These are phyloP conservation scores for Fragilaria crotonensis DNA, from an alignment of 108 stramenopile genomes.

Conservation along the genomic window DNA sequence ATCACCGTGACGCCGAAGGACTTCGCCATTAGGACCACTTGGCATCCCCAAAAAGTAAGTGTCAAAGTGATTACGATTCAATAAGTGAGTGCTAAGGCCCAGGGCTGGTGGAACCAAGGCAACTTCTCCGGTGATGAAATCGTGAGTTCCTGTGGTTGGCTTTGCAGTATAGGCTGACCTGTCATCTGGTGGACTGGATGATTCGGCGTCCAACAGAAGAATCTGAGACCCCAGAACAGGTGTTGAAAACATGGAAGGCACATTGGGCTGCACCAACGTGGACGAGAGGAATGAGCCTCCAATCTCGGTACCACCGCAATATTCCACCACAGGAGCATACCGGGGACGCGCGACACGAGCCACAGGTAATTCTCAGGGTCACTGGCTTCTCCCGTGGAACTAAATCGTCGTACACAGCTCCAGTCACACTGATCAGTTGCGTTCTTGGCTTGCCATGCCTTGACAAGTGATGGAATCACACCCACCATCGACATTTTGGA, in stretches of 20 bases:
- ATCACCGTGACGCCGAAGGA: conserved; percentile 29
- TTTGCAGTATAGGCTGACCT: not conserved
- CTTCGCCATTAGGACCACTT: conserved; percentile 18
- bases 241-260: conserved; percentile 30
- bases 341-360: conserved; percentile 26
- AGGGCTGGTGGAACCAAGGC: conserved; percentile 21
- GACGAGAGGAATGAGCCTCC: conserved; percentile 34
- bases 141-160: too few relatives aligned
- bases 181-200: not conserved
- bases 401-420: conserved; percentile 23
- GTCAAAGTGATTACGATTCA: conserved; percentile 24
- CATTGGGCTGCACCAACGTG: conserved; percentile 25
- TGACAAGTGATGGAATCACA: conserved; percentile 25
- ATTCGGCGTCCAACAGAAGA: not conserved
- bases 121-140: conserved; percentile 21
- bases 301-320: conserved; percentile 35
- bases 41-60: conserved; percentile 30
- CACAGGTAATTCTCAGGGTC: conserved; percentile 21
- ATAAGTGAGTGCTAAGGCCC: conserved; percentile 18
- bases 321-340: conserved; percentile 31
- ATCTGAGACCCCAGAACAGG: conserved; percentile 29
- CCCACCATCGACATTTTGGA: conserved; percentile 24
- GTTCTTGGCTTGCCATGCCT: conserved; percentile 22
- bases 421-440: conserved; percentile 24
- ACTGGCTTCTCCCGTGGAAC: conserved; percentile 33